Evolutionary conservation across 768 basidiomycete species (phyloP), one percentile per base, ranked within the genome.

Genomic region (Leccinum arenicola): DNA sequence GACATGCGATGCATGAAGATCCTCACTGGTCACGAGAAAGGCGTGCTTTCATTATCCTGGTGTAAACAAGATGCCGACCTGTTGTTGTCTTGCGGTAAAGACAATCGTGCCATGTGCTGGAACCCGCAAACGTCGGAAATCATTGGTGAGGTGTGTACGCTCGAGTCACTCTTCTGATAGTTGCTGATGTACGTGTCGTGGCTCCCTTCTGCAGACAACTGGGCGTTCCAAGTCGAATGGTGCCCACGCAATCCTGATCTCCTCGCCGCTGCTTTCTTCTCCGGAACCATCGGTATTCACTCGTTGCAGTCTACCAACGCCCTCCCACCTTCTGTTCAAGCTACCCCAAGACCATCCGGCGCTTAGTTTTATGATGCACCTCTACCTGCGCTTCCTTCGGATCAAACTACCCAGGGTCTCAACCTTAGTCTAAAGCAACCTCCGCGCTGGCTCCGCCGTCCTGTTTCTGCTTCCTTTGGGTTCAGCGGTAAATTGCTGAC

Each of bases 211-310:
- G 90, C 89, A 12, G 85, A 88, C 64, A 97, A 98, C 76, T 98
- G 96, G 96, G 91, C 95, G 0, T 98, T 98, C 88, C 92, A 98
- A 75, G 91, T 95, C 10, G 85, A 95, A 57, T 98, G 93, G 91
- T 96, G 93, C 69, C 96, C 95, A 12, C 89, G 92, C 55, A 80
- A 86, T 78, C 90, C 95, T 1, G 90, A 93, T 66, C 80, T 97
- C 49, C 84, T 98, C 40, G 93, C 95, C 0, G 88, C 94, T 2
- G 94, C 94, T 3, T 95, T 93, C 74, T 96, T 96, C 75, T 95
- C 97, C 63, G 95, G 95, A 14, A 94, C 92, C 2, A 86, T 98
- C 64, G 89, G 89, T 38, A 85, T 99, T 35, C 95, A 98, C 71
- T 93, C 93, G 15, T 84, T 98, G 55, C 96, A 98, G 70, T 86